Evolutionary conservation across 2,329 filamentous ascomycete species (phyloP).

Genomic region (Nigrospora sphaerica): DNA sequence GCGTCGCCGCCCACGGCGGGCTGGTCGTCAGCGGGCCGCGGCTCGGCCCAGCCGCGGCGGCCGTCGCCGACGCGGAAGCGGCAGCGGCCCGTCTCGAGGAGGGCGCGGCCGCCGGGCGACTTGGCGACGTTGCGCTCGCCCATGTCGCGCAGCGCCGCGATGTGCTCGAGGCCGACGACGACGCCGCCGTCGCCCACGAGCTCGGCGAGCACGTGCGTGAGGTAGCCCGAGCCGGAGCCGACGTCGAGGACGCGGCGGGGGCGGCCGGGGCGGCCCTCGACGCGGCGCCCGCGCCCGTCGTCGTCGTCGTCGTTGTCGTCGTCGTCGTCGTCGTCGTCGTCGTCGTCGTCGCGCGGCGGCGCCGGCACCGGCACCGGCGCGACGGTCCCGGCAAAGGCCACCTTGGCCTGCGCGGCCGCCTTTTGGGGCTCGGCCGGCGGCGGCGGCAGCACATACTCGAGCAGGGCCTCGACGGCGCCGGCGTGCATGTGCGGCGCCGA

Average conservation of each 20-base stretch:
- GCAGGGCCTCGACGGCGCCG: slow-evolving; percentile 41
- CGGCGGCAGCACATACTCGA: slow-evolving; percentile 34
- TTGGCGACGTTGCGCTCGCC: slow-evolving; percentile 61
- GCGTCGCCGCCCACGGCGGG: slow-evolving; percentile 19
- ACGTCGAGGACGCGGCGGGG: slow-evolving; percentile 60
- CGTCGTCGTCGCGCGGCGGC: too few relatives aligned
- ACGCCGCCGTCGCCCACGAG: slow-evolving; percentile 48
- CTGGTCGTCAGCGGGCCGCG: slow-evolving; percentile 7
- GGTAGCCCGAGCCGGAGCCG: slow-evolving; percentile 71
- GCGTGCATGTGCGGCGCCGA: slow-evolving; percentile 57
- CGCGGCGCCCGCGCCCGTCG: neutral
- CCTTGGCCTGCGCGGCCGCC: slow-evolving; percentile 1
- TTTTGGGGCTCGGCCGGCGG: slow-evolving; percentile 16
- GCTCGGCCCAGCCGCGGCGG: slow-evolving; percentile 53
- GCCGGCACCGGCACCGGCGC: too few relatives aligned
- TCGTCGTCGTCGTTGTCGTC: neutral
- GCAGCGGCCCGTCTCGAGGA: slow-evolving; percentile 60
- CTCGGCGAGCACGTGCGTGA: slow-evolving; percentile 83
- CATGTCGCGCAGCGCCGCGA: slow-evolving; percentile 53
- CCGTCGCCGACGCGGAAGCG: slow-evolving; percentile 72
- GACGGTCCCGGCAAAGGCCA: neutral
- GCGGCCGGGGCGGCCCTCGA: slow-evolving; percentile 4
- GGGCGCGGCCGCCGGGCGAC: slow-evolving; percentile 44
- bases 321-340: too few relatives aligned
- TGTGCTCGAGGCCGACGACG: slow-evolving; percentile 72